Evolutionary conservation across 2,329 filamentous ascomycete genomes (phyloP).

Genomic region (Fusarium solani-melongenae): DNA sequence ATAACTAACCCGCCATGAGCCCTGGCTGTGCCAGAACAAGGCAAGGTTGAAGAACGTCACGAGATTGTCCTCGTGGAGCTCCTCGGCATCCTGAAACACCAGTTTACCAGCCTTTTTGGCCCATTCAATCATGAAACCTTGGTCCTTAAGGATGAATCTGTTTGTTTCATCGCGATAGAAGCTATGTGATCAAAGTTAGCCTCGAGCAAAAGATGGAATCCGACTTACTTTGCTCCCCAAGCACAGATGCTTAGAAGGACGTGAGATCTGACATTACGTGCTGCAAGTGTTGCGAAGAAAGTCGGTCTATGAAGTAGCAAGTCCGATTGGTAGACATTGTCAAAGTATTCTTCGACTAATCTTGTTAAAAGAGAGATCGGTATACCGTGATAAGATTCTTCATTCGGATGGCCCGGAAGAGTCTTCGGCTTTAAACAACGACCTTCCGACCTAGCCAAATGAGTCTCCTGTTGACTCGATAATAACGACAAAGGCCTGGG

Average conservation of each 20-base stretch:
- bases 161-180: conserved; percentile 17
- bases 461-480: neutral
- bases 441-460: neutral
- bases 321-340: conserved; percentile 28
- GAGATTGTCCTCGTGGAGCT: conserved; percentile 23
- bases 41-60: conserved; percentile 31
- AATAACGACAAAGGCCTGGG: neutral
- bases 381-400: neutral
- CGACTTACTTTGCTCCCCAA: conserved; percentile 34
- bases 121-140: conserved; percentile 15
- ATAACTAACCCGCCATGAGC: conserved; percentile 34
- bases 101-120: conserved; percentile 22
- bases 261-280: neutral
- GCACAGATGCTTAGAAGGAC: conserved; percentile 27
- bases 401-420: neutral
- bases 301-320: conserved; percentile 10
- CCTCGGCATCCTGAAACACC: conserved; percentile 21
- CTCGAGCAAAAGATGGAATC: accelerated
- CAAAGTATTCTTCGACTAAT: conserved; percentile 22
- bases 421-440: neutral
- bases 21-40: conserved; percentile 37
- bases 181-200: neutral
- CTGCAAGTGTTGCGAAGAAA: neutral
- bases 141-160: neutral
- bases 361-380: neutral